A percentile compares a stretch with the other conserved stretches of the same genome.
Evolutionary conservation across 257 asterid species (phyloP).

Genomic region (Thymus mandschuricus): DNA sequence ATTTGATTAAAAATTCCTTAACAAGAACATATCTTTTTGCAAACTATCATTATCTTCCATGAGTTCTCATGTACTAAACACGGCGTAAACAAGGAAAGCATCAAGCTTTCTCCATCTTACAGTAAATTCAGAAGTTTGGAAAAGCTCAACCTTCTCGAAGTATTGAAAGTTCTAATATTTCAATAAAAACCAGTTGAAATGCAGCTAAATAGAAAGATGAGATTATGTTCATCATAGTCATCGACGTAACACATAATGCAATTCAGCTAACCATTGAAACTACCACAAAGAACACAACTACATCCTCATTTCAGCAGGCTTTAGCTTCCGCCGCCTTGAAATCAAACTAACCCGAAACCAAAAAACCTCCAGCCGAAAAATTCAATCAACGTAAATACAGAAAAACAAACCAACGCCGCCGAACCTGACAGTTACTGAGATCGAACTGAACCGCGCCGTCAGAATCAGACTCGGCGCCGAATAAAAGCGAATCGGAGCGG

Average conservation of each 20-base stretch:
- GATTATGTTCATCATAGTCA: neutral
- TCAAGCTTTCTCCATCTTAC: neutral
- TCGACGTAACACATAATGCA: slow-evolving; percentile 13
- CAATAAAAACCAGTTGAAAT: slow-evolving; percentile 1
- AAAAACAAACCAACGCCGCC: slow-evolving; percentile 10
- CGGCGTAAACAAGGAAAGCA: slow-evolving; percentile 10
- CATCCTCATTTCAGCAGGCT: slow-evolving; percentile 1
- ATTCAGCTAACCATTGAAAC: slow-evolving; percentile 15
- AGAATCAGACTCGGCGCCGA: slow-evolving; percentile 55
- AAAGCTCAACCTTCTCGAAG: neutral
- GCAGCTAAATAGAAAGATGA: neutral
- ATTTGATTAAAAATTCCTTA: slow-evolving; percentile 19
- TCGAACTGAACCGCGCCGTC: slow-evolving; percentile 55
- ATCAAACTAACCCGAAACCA: slow-evolving; percentile 16
- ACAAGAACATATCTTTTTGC: slow-evolving; percentile 8
- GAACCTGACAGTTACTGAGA: slow-evolving; percentile 59
- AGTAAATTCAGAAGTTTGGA: neutral
- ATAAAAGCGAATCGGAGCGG: slow-evolving; percentile 59
- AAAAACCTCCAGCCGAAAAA: slow-evolving; percentile 6
- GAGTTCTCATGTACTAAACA: neutral
- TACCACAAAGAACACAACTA: neutral
- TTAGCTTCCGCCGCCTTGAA: neutral
- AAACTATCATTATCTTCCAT: slow-evolving; percentile 17
- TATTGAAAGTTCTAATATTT: slow-evolving; percentile 11
- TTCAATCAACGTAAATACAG: neutral